Base-by-base conservation (phyloP, 2,329 filamentous ascomycete species). In the Colletotrichum lindemuthianum region DNA sequence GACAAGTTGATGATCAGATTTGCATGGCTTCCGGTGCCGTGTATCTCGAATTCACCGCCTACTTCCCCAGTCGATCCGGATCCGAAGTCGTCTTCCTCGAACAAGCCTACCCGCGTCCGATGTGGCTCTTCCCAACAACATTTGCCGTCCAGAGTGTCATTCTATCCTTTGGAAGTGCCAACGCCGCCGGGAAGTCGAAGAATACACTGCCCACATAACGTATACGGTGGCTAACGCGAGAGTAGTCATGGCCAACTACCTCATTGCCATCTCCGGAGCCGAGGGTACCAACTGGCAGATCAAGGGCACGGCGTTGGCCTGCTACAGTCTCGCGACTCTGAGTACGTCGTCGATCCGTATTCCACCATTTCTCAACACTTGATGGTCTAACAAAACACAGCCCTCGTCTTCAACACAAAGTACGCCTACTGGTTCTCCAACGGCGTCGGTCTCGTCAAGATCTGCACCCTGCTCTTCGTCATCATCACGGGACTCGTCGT, bases 31-130 rank as follows among this genome's bases (percentile, higher is more conserved):
- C 5, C 12, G 60, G 55, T 5, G 77, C 80, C 0, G 83, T 88
- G 0, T 90, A 90, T 58, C 82, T 90, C 11, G 88, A 91, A 69
- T 85, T 86, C n/a, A 83, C 87, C 0, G 81, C 86, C 0, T 90
- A 87, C 63, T 91, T 90, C 61, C 88, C 88, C 0, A 90, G 85
- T 70, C 84, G 88, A 8, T 89, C 86, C 1, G 88, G 88, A 0
- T 83, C 84, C 0, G 87, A 91, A 69, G 88, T 89, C 0, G 88
- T 89, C 0, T 91, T 90, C 66, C 81, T 91, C 0, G 88, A 91
- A 68, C 89, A 91, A 69, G 86, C 88, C 0, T 91, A 84, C 66
- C 88, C 88, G 1, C 80, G 86, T 1, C 89, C 89, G 0, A 83
- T 80, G 57, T 89, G 86, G 70, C 81, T 91, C 58, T 86, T 91